Base-by-base conservation (phyloP, 805 yeast genomes). In the Lipomyces orientalis region DNA sequence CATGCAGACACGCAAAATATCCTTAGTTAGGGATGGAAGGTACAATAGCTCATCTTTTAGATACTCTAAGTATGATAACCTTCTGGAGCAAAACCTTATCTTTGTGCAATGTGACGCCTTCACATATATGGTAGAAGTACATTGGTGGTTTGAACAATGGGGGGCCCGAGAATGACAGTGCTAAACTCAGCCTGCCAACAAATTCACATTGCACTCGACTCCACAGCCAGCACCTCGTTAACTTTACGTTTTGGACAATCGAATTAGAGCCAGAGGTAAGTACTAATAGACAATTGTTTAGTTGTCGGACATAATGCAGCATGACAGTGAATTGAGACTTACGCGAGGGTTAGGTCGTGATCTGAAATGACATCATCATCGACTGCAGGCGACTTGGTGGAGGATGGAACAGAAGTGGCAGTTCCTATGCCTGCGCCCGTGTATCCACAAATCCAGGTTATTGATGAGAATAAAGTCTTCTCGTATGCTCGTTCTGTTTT, bases 401-500 rank as follows among this genome's bases (percentile, higher is more conserved):
- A 31, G 55, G 55, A 14, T 25, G 55, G 16, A 16, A 49, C 16
- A 16, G 43, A 37, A 37, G 43, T 43, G 34, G 56, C 56, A 22
- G 31, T 54, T 31, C 39, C 10, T 52, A 5, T 22, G 8, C 34
- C 34, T 25, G 14, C 34, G 19, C 55, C n/a, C n/a, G 55, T 25
- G 9, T 52, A 52, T 52, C 22, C 55, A 31, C 55, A 61, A 29
- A 49, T 86, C 54, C 89, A 86, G 73, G 79, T 86, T 56, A 85
- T 86, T 66, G 81, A 85, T 73, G 89, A 86, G 73, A 76, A 78
- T 61, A 86, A 86, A 75, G 74, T 75, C 39, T 86, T 85, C 76
- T 83, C 83, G 74, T 52, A 73, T 69, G 76, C 69, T 60, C 39
- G 73, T 70, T 34, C 56, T 73, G 54, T 63, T 62, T 4, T 25